Base-by-base conservation (phyloP, 768 basidiomycete genomes). In the Boletellus sp. region DNA sequence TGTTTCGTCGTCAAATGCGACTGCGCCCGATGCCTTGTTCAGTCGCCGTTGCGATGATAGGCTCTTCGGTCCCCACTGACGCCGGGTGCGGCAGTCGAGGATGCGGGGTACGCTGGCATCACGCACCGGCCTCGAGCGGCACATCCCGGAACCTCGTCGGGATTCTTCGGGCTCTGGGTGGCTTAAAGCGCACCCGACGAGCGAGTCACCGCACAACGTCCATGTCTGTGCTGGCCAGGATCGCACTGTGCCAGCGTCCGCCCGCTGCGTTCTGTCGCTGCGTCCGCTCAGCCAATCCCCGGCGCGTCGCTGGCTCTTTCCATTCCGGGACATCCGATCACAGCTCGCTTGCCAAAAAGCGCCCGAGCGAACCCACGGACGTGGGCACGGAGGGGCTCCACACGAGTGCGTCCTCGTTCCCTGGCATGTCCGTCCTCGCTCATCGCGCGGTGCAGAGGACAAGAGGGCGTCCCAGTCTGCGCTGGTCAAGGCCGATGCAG, bases 301-400 rank as follows among this genome's bases (percentile, higher is more conserved):
- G 47, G 7, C 59, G 38, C 13, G 45, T 43, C 28, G 40, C 35
- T 13, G 47, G 38, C 24, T 50, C 20, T 31, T 66, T 68, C 55
- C 66, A 68, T 63, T 60, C 52, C 16, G 62, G 54, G 48, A 51
- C 42, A 36, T 35, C 56, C 41, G 52, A 61, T 53, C 57, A 55
- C 13, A 55, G 58, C 23, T 54, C 64, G 1, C 54, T 68, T 28
- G 52, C 34, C 36, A 63, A 59, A 33, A 63, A 65, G 24, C 56
- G 42, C 24, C 57, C 53, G 5, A 50, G 36, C 40, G 64, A 68
- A 37, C 54, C 53, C 3, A 59, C 55, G 1, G 51, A 55, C 23
- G 55, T 58, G 16, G 70, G 69, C 48, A 65, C 61, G 6, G 73
- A 74, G 37, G 73, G 73, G 0, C 56, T 61, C 16, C 73, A 74